These are phyloP conservation scores for Microbotryum silenes-acaulis DNA, from an alignment of 1,284 basidiomycete species.

Conservation along the genomic window DNA sequence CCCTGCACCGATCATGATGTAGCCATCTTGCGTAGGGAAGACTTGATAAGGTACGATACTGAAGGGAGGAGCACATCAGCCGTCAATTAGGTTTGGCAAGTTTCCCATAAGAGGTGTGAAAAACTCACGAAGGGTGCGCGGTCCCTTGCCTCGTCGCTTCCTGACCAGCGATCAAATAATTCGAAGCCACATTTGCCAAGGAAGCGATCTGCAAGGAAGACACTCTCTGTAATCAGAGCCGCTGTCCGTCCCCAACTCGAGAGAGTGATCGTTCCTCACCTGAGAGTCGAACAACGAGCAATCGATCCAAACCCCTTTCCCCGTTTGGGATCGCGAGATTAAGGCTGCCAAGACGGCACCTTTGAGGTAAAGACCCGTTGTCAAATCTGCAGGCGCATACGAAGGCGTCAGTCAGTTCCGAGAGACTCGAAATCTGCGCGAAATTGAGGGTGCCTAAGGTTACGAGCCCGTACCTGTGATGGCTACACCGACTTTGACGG, in stretches of 20 bases:
- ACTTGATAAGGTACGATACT: slow-evolving; percentile 81
- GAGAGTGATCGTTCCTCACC: neutral
- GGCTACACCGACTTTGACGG: slow-evolving; percentile 56
- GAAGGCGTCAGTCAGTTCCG: slow-evolving; percentile 37
- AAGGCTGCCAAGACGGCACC: slow-evolving; percentile 87
- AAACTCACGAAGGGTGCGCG: slow-evolving; percentile 52
- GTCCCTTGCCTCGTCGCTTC: slow-evolving; percentile 86
- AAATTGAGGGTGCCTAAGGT: too few species aligned
- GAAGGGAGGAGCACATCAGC: neutral
- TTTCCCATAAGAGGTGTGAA: neutral
- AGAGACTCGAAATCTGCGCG: neutral
- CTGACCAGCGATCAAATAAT: slow-evolving; percentile 79
- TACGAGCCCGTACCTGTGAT: slow-evolving; percentile 22
- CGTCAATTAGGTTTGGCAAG: neutral
- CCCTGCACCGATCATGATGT: slow-evolving; percentile 86
- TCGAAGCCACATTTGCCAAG: slow-evolving; percentile 85
- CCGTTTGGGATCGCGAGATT: slow-evolving; percentile 71
- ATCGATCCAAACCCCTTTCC: slow-evolving; percentile 82
- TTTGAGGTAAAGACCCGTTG: slow-evolving; percentile 87
- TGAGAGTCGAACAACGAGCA: slow-evolving; percentile 45
- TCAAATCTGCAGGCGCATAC: slow-evolving; percentile 78
- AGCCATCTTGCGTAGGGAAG: slow-evolving; percentile 80
- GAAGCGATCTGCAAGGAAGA: slow-evolving; percentile 61
- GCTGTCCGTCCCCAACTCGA: too few species aligned
- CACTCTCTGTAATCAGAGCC: too few species aligned